phyloP scores from a whole-genome alignment of 768 basidiomycete genomes.

The Basidioascus undulatus region DNA sequence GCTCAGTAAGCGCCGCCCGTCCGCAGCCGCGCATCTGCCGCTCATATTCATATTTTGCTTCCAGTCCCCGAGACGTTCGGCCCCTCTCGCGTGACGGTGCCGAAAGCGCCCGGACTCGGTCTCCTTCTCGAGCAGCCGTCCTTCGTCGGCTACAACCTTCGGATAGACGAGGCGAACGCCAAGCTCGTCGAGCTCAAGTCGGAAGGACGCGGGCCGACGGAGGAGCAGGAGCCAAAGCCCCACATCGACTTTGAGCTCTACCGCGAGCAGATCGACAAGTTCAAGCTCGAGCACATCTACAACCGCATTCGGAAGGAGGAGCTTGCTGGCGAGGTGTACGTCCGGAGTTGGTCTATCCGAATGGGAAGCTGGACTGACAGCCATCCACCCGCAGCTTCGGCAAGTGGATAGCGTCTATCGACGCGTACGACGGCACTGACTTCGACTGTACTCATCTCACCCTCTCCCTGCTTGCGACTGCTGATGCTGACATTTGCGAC shows the following conservation, averaged over 20 bases:
- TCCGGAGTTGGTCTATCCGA: conserved; percentile 8
- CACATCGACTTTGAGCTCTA: conserved; percentile 44
- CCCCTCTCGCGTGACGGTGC: conserved; percentile 50
- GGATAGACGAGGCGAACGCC: conserved; percentile 13
- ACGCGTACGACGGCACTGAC: conserved; percentile 51
- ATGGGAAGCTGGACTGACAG: not conserved
- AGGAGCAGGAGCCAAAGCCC: not conserved
- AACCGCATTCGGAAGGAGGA: conserved; percentile 66
- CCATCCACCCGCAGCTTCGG: conserved; percentile 33
- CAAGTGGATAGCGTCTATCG: conserved; percentile 55
- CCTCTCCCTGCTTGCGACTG: not conserved
- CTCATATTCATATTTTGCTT: not conserved
- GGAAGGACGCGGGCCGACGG: not conserved
- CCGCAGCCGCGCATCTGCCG: not conserved
- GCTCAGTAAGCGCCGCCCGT: conserved; percentile 1
- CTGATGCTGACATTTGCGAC: not conserved
- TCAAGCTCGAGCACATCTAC: conserved; percentile 73
- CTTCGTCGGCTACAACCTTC: conserved; percentile 22
- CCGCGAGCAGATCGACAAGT: conserved; percentile 41
- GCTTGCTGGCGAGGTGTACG: conserved; percentile 49
- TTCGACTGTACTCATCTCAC: conserved; percentile 21
- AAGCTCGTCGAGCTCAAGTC: conserved; percentile 9
- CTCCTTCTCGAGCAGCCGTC: conserved; percentile 49
- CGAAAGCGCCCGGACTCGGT: conserved; percentile 88
- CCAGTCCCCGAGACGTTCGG: conserved; percentile 35